These are phyloP conservation scores for Syzygium syzygioides DNA, from an alignment of 441 rosid species.

Conservation along the genomic window DNA sequence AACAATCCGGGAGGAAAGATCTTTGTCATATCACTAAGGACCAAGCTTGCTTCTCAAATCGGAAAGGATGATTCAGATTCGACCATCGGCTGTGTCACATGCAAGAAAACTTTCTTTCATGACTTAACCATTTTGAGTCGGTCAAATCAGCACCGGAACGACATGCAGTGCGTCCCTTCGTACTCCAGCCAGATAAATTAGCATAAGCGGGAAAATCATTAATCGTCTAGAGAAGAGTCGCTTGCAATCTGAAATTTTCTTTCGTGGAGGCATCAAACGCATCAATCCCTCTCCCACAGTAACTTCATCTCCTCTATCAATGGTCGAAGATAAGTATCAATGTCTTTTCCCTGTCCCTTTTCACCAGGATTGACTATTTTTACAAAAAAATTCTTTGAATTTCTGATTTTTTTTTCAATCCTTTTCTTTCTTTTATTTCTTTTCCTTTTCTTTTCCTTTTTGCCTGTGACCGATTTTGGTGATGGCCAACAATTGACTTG, in stretches of 20 bases:
- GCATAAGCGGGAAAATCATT: neutral
- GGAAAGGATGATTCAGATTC: neutral
- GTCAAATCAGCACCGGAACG: neutral
- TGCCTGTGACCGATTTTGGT: neutral
- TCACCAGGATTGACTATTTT: neutral
- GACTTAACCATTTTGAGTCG: neutral
- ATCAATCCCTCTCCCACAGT: neutral
- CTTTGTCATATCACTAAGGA: neutral
- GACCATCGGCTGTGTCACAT: neutral
- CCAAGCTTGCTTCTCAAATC: neutral
- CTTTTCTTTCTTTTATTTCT: too few species aligned
- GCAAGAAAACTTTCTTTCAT: neutral
- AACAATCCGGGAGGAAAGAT: accelerated
- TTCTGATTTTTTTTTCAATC: too few species aligned
- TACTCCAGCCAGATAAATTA: neutral
- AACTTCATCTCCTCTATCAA: neutral
- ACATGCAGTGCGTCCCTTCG: neutral
- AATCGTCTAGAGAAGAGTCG: neutral
- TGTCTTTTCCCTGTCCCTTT: neutral
- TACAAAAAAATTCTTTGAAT: too few species aligned
- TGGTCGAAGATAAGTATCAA: neutral
- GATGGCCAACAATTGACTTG: neutral
- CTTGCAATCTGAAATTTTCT: neutral
- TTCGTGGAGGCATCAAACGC: neutral
- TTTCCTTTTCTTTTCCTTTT: too few species aligned